Evolutionary conservation across 148 eudicot genomes (phyloP), one percentile per base, ranked within the genome.

Genomic region (Persicaria tinctoria): DNA sequence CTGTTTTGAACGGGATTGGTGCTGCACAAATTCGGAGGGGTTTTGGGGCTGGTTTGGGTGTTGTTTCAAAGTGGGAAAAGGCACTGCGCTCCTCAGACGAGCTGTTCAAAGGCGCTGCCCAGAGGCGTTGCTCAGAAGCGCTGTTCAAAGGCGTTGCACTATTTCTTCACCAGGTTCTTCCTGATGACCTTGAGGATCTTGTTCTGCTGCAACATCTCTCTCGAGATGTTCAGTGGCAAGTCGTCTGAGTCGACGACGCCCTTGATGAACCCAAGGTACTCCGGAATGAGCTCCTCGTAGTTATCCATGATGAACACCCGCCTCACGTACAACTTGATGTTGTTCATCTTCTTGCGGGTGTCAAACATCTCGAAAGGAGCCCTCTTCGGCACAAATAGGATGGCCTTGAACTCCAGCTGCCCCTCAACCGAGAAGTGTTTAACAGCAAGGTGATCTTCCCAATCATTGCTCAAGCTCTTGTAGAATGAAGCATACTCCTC

Each of bases 351-450:
- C 89, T 93, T 93, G 4, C 91, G 88, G 5, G 89, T 88, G 78
- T 93, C 97, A 5, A 93, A 91, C 1, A 93, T 85, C 70, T 93
- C 98, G 17, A 92, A 92, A 3, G 97, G 97, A 18, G 97, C 97
- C 77, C 94, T 83, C 83, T 77, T 92, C 0, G 97, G 97, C 4
- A 92, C 94, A 48, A 92, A 92, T 38, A 92, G 87, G 51, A 92
- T 84, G 3, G 97, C 97, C 77, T 92, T 92, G 68, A 92, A 92
- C 72, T 92, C 94, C 5, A 92, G 92, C 80, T 92, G 94, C 0
- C 98, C 98, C 73, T 93, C 97, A 18, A 91, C 97, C 12, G 94
- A 91, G 80, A 93, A 93, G 81, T 93, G 98, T 76, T 93, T 93
- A 20, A 91, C 96, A 55, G 94, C 94, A 48, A 91, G 86, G 55